Base-by-base conservation (phyloP, 345 rosid species). In the Diplotaxis tenuifolia region DNA sequence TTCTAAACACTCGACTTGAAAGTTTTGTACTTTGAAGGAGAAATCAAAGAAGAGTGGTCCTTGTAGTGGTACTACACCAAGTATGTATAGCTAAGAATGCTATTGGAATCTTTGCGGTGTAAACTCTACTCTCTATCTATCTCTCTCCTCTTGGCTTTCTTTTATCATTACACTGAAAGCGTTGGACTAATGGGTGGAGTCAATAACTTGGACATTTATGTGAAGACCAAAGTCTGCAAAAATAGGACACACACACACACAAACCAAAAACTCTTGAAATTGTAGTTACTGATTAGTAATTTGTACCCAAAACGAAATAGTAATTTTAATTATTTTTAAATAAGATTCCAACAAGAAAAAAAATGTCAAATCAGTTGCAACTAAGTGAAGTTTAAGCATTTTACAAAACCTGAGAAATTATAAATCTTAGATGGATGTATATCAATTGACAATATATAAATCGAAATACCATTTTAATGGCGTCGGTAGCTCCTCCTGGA, bases 1-100 rank as follows among this genome's bases (percentile, higher is more conserved):
- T 15, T 64, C 59, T 27, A 75, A 62, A 9, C 60, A 45, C 20
- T 66, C 32, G 4, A 58, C 40, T 67, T 75, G 69, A 75, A 31
- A 60, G 10, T 22, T 53, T 3, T 68, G 65, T 62, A 69, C 65
- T 69, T 29, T 9, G 59, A 40, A 69, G 50, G 69, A 75, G 79
- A 69, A 28, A 40, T 62, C 57, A 75, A 67, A 69, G 65, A 75
- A 20, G 34, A 62, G 75, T 70, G 79, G 79, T 76, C 75, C 75
- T 29, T 31, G n/a, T 19, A 27, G 11, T 18, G 34, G 67, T 67
- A 49, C 34, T 56, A 22, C 25, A 65, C 25, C 40, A 64, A 65
- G 67, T 65, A 67, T 74, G 73, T 67, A 67, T 67, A 59, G 67
- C 68, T 68, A 55, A 56, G 63, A 66, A 66, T 66, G 56, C 38